Evolutionary conservation across 1,284 basidiomycete species (phyloP), one percentile per base, ranked within the genome.

Genomic region (Agaricales sp.): DNA sequence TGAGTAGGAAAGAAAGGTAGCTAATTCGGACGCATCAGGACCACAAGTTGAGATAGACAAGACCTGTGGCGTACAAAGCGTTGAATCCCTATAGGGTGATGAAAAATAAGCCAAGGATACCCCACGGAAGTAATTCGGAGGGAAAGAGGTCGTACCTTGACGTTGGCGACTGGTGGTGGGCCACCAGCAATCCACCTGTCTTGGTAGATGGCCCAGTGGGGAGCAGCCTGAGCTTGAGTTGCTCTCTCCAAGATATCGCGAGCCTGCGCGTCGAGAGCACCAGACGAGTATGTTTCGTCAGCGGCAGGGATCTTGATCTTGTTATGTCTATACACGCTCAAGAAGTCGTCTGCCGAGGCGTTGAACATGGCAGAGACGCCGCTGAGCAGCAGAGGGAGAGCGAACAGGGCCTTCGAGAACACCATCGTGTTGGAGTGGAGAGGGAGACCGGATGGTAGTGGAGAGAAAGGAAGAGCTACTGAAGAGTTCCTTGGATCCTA

Each of bases 1-100:
- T 53, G 4, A 77, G 59, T 46, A 78, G 64, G 61, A 78, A 80
- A 13, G 71, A 16, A 4, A 41, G 39, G 39, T 41, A 41, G 39
- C 39, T 41, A 6, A 16, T 30, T 30, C 26, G 26, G 14, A 16
- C 18, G 19, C 4, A 20, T 41, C 16, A 8, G 26, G 19, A 16
- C 11, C 14, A 43, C 48, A 21, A 47, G 46, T 11, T 11, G 19
- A 16, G 19, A 11, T 41, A 41, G 39, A 18, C 8, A 41, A 18
- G 39, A 41, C 8, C n/a, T 4, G 39, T 18, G 39, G 16, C 39
- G 6, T 41, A 41, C 39, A 8, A 41, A 8, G 39, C 39, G 16
- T 41, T 41, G 19, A 41, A 41, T 41, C 39, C 39, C 39, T 41
- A 20, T 8, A 41, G 8, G 18, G 18, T 4, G 39, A n/a, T n/a